Percentiles rank a stretch among this genome's conserved stretches.
Evolutionary conservation across 1,284 basidiomycete species (phyloP).

Genomic region (Rhodotorula sp.): DNA sequence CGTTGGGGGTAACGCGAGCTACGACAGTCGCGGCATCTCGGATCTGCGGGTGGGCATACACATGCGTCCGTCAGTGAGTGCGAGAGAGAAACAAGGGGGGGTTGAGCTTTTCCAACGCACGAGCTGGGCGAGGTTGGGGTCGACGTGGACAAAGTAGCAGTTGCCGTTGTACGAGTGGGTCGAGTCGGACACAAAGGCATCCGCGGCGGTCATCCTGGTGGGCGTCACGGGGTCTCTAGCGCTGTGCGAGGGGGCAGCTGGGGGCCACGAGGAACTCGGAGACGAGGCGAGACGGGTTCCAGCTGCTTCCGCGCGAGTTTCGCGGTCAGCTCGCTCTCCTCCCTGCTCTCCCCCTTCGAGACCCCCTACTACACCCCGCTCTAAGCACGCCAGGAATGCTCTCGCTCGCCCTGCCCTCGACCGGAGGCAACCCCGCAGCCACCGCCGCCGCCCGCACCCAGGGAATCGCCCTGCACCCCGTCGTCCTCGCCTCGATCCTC

Average conservation of each 20-base stretch:
- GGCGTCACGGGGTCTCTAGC: too few species aligned
- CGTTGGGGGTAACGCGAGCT: slow-evolving; percentile 17
- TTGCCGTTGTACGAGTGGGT: slow-evolving; percentile 26
- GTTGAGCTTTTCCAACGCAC: background rate
- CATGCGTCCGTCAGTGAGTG: background rate
- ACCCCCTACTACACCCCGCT: too few species aligned
- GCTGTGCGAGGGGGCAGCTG: too few species aligned
- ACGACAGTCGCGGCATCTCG: slow-evolving; percentile 25
- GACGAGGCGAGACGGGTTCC: too few species aligned
- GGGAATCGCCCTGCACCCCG: slow-evolving; percentile 75
- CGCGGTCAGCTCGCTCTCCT: background rate
- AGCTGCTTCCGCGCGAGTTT: too few species aligned
- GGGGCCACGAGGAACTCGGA: too few species aligned
- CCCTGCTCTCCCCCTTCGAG: background rate
- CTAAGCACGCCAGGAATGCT: slow-evolving; percentile 7
- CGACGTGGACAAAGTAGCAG: slow-evolving; percentile 38
- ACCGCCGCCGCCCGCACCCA: too few species aligned
- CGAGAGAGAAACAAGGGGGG: background rate
- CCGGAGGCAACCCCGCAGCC: background rate
- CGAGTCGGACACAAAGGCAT: slow-evolving; percentile 37
- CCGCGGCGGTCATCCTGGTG: background rate
- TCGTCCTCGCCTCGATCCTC: slow-evolving; percentile 89
- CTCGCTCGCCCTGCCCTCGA: slow-evolving; percentile 25
- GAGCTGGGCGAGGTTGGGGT: slow-evolving; percentile 32
- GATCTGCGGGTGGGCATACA: slow-evolving; percentile 11